Evolutionary conservation across 2,329 filamentous ascomycete genomes (phyloP).

Genomic region (Beauveria asiatica): DNA sequence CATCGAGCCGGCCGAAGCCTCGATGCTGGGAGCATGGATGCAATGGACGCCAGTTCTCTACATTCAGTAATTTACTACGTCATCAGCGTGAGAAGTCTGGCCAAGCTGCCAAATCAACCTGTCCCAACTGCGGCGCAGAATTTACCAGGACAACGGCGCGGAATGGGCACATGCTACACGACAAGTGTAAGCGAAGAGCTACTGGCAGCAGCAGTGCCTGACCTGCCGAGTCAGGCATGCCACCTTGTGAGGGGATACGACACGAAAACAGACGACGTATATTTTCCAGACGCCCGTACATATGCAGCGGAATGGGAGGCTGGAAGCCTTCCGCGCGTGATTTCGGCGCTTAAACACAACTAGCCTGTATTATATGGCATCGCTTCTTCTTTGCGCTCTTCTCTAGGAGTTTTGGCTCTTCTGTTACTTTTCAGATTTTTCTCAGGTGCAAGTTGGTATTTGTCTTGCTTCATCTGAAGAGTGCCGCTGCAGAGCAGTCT

Average conservation of each 20-base stretch:
- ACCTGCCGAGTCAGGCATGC: neutral
- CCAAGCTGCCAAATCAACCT: slow-evolving; percentile 78
- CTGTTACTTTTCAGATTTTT: too few relatives aligned
- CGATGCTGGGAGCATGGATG: slow-evolving; percentile 97
- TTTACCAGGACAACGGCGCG: slow-evolving; percentile 84
- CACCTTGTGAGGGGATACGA: neutral
- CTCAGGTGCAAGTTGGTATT: neutral
- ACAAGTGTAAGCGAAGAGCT: slow-evolving; percentile 69
- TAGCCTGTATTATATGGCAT: neutral
- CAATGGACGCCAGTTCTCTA: slow-evolving; percentile 91
- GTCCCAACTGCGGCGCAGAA: slow-evolving; percentile 84
- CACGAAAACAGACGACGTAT: neutral
- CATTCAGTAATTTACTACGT: slow-evolving; percentile 86
- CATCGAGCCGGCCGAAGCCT: slow-evolving; percentile 78
- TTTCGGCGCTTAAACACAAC: neutral
- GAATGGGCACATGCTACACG: slow-evolving; percentile 77
- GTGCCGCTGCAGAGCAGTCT: neutral
- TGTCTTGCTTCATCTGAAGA: neutral
- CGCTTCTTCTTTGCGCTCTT: neutral
- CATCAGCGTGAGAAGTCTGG: slow-evolving; percentile 94
- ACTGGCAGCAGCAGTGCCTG: slow-evolving; percentile 24
- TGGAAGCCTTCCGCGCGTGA: neutral
- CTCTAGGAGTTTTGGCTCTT: neutral
- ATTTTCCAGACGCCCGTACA: neutral
- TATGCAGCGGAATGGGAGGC: neutral